These are phyloP conservation scores for Barnettozyma siamensis DNA, from an alignment of 805 yeast species.

Conservation along the genomic window DNA sequence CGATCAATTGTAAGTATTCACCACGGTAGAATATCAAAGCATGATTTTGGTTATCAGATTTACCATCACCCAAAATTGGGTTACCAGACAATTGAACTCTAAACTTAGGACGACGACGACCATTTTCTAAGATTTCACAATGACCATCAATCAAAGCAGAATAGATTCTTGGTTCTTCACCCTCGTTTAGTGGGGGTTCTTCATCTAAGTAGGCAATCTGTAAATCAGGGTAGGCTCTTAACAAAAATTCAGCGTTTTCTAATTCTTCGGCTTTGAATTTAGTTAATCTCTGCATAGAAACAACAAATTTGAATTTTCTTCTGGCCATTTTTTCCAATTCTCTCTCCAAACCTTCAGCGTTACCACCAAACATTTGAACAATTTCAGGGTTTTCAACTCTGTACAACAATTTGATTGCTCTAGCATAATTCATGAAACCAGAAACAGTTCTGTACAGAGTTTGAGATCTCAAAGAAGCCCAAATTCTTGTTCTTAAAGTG, in stretches of 20 bases:
- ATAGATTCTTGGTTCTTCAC: slow-evolving; percentile 66
- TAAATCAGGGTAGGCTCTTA: slow-evolving; percentile 79
- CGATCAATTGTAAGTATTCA: slow-evolving; percentile 78
- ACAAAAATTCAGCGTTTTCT: slow-evolving; percentile 73
- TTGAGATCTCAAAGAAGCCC: slow-evolving; percentile 98
- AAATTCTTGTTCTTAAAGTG: slow-evolving; percentile 91
- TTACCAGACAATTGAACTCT: slow-evolving; percentile 77
- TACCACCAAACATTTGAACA: slow-evolving; percentile 98
- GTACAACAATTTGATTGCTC: slow-evolving; percentile 89
- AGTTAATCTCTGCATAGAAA: slow-evolving; percentile 81
- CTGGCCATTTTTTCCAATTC: slow-evolving; percentile 89
- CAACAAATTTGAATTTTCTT: slow-evolving; percentile 75
- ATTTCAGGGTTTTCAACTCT: slow-evolving; percentile 94
- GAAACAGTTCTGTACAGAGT: slow-evolving; percentile 95
- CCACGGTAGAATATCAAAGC: slow-evolving; percentile 77
- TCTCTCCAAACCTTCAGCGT: slow-evolving; percentile 92
- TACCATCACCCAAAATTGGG: slow-evolving; percentile 85
- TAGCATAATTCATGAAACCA: slow-evolving; percentile 97
- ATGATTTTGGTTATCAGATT: slow-evolving; percentile 83
- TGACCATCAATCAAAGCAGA: slow-evolving; percentile 80
- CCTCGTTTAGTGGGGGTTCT: slow-evolving; percentile 71
- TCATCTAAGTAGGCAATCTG: slow-evolving; percentile 93
- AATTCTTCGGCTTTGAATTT: slow-evolving; percentile 67
- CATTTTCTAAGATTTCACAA: slow-evolving; percentile 65
- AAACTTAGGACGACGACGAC: slow-evolving; percentile 71